phyloP scores from a whole-genome alignment of 495 filamentous ascomycete species.

The Penicillium waksmanii region DNA sequence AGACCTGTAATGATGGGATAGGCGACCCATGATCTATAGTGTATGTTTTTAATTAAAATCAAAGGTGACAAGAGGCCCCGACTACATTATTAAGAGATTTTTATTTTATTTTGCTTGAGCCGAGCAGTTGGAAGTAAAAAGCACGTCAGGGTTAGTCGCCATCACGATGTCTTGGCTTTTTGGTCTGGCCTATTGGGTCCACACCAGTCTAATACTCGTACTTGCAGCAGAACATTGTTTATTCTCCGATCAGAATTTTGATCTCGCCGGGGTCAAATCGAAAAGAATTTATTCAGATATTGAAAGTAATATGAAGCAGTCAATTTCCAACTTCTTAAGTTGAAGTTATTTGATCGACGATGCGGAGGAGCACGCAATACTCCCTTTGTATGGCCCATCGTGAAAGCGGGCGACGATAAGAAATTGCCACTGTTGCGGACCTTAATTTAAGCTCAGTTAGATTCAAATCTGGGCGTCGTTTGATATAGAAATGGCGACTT shows the following conservation, averaged over 20 bases:
- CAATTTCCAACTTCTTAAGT: too few relatives aligned
- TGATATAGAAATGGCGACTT: neutral
- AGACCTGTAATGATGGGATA: constrained; percentile 50
- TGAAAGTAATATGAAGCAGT: too few relatives aligned
- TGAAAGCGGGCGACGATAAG: neutral
- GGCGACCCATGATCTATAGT: constrained; percentile 16
- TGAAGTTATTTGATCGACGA: neutral
- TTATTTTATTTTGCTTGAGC: neutral
- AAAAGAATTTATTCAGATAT: too few relatives aligned
- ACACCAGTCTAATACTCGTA: neutral
- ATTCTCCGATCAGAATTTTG: neutral
- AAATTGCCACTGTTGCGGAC: neutral
- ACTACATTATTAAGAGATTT: neutral
- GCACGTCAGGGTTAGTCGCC: constrained; percentile 22
- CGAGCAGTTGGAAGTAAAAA: neutral
- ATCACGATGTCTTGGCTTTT: constrained; percentile 21
- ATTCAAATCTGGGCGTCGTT: too few relatives aligned
- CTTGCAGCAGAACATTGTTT: neutral
- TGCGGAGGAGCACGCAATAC: constrained; percentile 19
- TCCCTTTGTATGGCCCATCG: constrained; percentile 18
- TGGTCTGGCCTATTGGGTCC: neutral
- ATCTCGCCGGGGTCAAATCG: too few relatives aligned
- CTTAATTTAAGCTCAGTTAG: too few relatives aligned
- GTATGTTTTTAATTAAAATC: neutral
- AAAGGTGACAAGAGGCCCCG: neutral